Base-by-base conservation (phyloP, 176 grass and related monocot genomes). In the Aegilops bicornis region DNA sequence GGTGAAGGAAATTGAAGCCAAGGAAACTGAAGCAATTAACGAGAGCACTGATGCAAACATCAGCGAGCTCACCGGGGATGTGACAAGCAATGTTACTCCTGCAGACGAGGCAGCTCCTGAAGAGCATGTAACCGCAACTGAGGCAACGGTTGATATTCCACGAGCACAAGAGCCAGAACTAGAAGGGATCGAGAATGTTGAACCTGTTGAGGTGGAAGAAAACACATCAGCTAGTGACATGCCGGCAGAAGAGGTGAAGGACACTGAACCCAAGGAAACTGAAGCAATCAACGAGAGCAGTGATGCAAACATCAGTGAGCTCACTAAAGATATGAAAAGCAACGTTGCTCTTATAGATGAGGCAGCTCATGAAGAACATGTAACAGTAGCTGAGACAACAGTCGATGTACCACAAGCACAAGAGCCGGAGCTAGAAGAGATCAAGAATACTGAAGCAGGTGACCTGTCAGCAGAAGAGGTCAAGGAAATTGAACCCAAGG, bases 391-490 rank as follows among this genome's bases (percentile, higher is more conserved):
- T 17, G 17, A 83, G 32, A 20, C 19, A 72, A 72, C 72, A 47
- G 42, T 75, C 15, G 1, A 48, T 16, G 83, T 31, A 33, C 11
- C 65, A 83, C 56, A 42, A 45, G 58, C 52, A 60, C 79, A 83
- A 7, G 79, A 87, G 42, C 13, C 33, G 65, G 66, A 87, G 24
- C 64, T 72, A 83, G 73, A 86, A 86, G 83, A 90, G 71, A 71
- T 4, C n/a, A 82, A 86, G 52, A 69, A 52, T 52, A 54, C 50
- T 54, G 50, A 54, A 60, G 29, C 45, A 75, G 15, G 59, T 69
- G 77, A 59, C 24, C 48, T 71, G n/a, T 42, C 64, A 78, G 40
- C 23, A 77, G 88, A 86, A 39, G 73, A 35, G 36, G 69, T 37
- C 32, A 83, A 71, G 65, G 84, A 71, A 32, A 65, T 62, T 86